Evolutionary conservation across 176 grass and related monocot species (phyloP).

Genomic region (Triticum turgidum): DNA sequence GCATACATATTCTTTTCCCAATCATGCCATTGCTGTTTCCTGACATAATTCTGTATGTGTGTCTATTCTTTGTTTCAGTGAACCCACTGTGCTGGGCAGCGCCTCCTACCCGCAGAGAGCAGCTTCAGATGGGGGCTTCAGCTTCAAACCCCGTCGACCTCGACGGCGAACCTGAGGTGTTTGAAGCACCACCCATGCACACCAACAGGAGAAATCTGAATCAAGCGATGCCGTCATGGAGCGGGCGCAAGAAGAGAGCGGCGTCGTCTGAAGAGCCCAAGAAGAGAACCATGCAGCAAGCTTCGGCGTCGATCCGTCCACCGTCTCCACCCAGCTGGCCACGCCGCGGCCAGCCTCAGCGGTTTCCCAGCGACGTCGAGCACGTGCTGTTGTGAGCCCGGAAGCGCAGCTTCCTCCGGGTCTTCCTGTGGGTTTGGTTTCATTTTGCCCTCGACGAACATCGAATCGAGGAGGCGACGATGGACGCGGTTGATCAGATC

Average conservation of each 20-base stretch:
- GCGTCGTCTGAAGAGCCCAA: background rate
- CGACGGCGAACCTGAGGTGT: background rate
- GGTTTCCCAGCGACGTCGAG: background rate
- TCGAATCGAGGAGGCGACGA: background rate
- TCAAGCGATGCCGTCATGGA: background rate
- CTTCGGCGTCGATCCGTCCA: background rate
- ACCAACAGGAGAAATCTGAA: background rate
- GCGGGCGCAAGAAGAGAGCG: background rate
- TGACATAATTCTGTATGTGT: background rate
- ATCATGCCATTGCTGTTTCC: background rate
- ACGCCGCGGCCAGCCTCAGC: background rate
- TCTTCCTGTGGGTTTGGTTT: background rate
- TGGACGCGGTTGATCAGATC: background rate
- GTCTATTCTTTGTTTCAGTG: slow-evolving; percentile 19
- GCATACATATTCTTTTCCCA: background rate
- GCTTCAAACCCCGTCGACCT: background rate
- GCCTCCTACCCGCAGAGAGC: slow-evolving; percentile 20
- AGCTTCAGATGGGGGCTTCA: background rate
- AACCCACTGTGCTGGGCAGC: slow-evolving; percentile 28
- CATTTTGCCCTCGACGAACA: background rate
- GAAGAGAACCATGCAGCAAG: background rate
- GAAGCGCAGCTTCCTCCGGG: background rate
- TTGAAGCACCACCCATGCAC: background rate
- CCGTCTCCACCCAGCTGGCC: slow-evolving; percentile 12
- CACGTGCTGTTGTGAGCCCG: slow-evolving; percentile 9